phyloP scores from a whole-genome alignment of 2,329 filamentous ascomycete genomes.

The Helminthosporium solani region DNA sequence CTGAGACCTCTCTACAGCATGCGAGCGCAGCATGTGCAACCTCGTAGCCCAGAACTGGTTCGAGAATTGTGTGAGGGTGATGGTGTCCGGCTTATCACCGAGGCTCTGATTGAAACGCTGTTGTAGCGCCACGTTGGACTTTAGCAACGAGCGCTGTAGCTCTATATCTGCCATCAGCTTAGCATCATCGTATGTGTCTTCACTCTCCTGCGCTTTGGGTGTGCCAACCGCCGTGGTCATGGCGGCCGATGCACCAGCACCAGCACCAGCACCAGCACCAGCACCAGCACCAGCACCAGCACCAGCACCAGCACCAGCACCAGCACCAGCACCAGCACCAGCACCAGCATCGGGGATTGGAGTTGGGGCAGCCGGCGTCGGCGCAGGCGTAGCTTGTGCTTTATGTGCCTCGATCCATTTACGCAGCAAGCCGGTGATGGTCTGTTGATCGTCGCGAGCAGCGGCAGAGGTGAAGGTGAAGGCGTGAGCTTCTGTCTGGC shows the following conservation, averaged over 20 bases:
- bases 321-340: too few species aligned
- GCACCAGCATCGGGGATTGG: constrained; percentile 13
- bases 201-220: constrained; percentile 49
- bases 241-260: constrained; percentile 59
- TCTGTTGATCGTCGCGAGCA: constrained; percentile 80
- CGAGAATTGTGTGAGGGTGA: constrained; percentile 79
- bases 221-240: constrained; percentile 64
- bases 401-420: constrained; percentile 72
- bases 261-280: too few species aligned
- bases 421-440: constrained; percentile 79
- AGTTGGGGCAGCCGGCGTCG: constrained; percentile 32
- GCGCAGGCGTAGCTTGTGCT: constrained; percentile 41
- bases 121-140: constrained; percentile 71
- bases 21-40: constrained; percentile 79
- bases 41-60: constrained; percentile 93
- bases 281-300: too few species aligned
- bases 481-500: constrained; percentile 69
- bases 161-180: constrained; percentile 75
- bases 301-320: too few species aligned
- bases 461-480: constrained; percentile 86
- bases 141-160: constrained; percentile 85
- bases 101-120: constrained; percentile 86
- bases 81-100: constrained; percentile 77
- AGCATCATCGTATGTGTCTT: constrained; percentile 75
- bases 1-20: constrained; percentile 86